phyloP scores from a whole-genome alignment of 1,284 basidiomycete species.

The Cryptococcus amylolentus region DNA sequence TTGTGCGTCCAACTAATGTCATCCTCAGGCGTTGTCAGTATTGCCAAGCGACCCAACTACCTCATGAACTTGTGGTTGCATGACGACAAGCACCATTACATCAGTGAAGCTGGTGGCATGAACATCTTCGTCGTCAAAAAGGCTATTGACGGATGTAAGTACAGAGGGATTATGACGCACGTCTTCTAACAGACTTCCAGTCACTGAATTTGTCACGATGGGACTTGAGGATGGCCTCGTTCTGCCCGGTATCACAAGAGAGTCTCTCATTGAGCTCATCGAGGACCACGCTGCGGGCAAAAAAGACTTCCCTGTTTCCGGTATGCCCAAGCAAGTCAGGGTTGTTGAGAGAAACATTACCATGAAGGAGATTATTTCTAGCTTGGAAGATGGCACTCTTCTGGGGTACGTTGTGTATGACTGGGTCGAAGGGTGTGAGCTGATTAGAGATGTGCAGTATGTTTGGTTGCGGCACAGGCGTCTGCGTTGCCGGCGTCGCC shows the following conservation, averaged over 20 bases:
- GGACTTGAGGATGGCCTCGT: slow-evolving; percentile 45
- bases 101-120: slow-evolving; percentile 47
- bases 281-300: slow-evolving; percentile 35
- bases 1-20: neutral
- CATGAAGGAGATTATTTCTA: slow-evolving; percentile 40
- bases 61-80: slow-evolving; percentile 48
- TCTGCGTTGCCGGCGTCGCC: slow-evolving; percentile 36
- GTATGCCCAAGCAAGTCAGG: slow-evolving; percentile 40
- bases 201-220: slow-evolving; percentile 46
- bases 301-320: slow-evolving; percentile 31
- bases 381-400: slow-evolving; percentile 35
- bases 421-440: neutral
- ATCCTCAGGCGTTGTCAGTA: slow-evolving; percentile 33
- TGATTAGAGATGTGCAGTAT: slow-evolving; percentile 18
- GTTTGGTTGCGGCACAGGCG: slow-evolving; percentile 45
- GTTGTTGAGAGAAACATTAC: slow-evolving; percentile 44
- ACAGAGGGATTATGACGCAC: neutral
- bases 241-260: slow-evolving; percentile 44
- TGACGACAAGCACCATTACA: slow-evolving; percentile 34
- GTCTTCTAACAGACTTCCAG: slow-evolving; percentile 9
- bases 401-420: slow-evolving; percentile 29
- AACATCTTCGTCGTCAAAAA: slow-evolving; percentile 47
- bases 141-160: slow-evolving; percentile 39
- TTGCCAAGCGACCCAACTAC: slow-evolving; percentile 45
- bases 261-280: slow-evolving; percentile 41